Percentiles rank a stretch among this genome's conserved stretches.
These are phyloP conservation scores for Otatea glauca DNA, from an alignment of 176 grass and related monocot species.

Conservation along the genomic window DNA sequence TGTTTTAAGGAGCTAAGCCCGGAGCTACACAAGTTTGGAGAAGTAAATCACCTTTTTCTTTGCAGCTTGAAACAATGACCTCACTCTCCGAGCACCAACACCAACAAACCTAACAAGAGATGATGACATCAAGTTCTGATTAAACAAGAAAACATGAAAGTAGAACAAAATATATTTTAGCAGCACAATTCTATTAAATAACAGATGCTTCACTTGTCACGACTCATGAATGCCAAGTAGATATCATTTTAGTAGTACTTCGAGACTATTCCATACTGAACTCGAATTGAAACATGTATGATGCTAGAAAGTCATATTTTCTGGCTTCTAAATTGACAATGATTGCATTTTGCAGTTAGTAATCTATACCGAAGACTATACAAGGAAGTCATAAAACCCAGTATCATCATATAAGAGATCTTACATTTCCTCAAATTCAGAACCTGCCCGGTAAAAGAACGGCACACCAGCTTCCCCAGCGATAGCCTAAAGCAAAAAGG, in stretches of 20 bases:
- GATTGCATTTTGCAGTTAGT: neutral
- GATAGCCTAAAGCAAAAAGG: constrained; percentile 74
- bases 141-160: constrained; percentile 38
- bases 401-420: constrained; percentile 37
- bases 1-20: constrained; percentile 3
- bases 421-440: constrained; percentile 99
- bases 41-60: constrained; percentile 83
- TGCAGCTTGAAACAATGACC: constrained; percentile 96
- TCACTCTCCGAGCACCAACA: constrained; percentile 93
- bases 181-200: constrained; percentile 10
- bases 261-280: neutral
- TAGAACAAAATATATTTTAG: neutral
- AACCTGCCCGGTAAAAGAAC: constrained; percentile 99
- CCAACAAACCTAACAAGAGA: constrained; percentile 91
- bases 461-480: constrained; percentile 99
- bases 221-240: constrained; percentile 26
- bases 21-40: constrained; percentile 15
- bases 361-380: constrained; percentile 26
- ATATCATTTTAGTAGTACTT: constrained; percentile 18
- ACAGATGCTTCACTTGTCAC: constrained; percentile 26
- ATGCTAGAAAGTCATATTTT: constrained; percentile 9
- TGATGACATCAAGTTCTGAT: constrained; percentile 28
- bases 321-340: constrained; percentile 7
- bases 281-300: neutral
- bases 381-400: constrained; percentile 23